Base-by-base conservation (phyloP, 139 green algal species). In the Coelastrella sp. region DNA sequence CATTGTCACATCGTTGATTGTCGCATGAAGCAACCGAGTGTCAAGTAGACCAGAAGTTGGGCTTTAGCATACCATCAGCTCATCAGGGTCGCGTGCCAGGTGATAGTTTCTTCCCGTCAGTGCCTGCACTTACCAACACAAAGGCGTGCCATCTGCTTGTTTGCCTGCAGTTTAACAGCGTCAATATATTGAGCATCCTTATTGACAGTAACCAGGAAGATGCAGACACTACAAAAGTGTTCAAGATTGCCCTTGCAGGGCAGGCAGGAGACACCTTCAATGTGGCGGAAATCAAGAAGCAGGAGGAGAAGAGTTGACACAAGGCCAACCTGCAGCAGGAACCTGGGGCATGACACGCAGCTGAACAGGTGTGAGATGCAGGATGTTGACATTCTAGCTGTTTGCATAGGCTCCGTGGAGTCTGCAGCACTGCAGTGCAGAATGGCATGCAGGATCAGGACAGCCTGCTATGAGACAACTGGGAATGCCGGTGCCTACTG, bases 271-370 rank as follows among this genome's bases (percentile, higher is more conserved):
- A 98, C 27, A 93, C 80, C 6, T 95, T 98, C 68, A 94, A 98
- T 49, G 95, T 97, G 35, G 92, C 91, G 7, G 91, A 95, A 9
- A 97, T 98, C 87, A 97, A 98, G 80, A 96, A 97, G 87, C 78
- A 94, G 22, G 93, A 92, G 1, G 95, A 97, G 70, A 91, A 95
- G 87, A 75, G 84, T 49, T 88, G 19, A 70, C n/a, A 24, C 35
- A 9, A 22, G 14, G 65, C 14, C 65, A 73, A 17, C 14, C 14
- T 73, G 65, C 15, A 73, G 66, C 66, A 49, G 35, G 3, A 49
- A 5, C 1, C 35, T 49, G 35, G 17, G 12, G 27, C 27, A 57
- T 59, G 27, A 59, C 25, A 17, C n/a, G 27, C 63, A 70, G 63
- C 63, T 14, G 63, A 70, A 17, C 12, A 70, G 63, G 15, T 70